Percentiles rank a stretch among this genome's conserved stretches.
phyloP scores from a whole-genome alignment of 495 filamentous ascomycete genomes.

The Penicillium angulare region DNA sequence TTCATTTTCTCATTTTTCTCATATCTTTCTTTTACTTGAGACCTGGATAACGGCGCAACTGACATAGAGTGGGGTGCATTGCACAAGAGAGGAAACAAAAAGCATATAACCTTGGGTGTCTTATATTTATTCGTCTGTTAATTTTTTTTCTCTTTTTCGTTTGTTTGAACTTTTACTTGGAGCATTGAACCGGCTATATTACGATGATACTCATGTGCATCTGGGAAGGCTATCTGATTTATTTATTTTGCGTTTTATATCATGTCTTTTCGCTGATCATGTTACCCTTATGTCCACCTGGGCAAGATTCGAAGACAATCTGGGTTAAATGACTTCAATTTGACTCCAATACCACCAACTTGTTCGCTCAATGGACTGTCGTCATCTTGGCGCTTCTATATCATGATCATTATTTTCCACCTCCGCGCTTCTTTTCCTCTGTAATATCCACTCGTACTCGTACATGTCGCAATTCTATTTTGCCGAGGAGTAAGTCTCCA shows the following conservation, averaged over 20 bases:
- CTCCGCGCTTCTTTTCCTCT: too few relatives aligned
- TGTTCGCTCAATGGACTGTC: too few relatives aligned
- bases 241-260: conserved; percentile 16
- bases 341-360: too few relatives aligned
- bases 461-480: too few relatives aligned
- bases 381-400: too few relatives aligned
- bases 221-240: conserved; percentile 35
- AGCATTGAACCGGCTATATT: conserved; percentile 34
- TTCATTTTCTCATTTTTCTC: too few relatives aligned
- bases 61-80: conserved; percentile 10
- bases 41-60: conserved; percentile 6
- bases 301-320: too few relatives aligned
- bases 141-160: conserved; percentile 11
- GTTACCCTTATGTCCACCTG: too few relatives aligned
- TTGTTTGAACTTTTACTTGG: conserved; percentile 17
- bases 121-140: conserved; percentile 9
- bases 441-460: too few relatives aligned
- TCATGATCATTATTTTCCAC: too few relatives aligned
- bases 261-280: conserved; percentile 2
- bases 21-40: conserved; percentile 7
- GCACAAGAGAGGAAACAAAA: conserved; percentile 6
- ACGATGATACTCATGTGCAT: conserved; percentile 43
- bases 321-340: too few relatives aligned
- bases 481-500: neutral
- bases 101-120: neutral